phyloP scores from a whole-genome alignment of 2,329 filamentous ascomycete genomes.

The Sarocladium oryzae region DNA sequence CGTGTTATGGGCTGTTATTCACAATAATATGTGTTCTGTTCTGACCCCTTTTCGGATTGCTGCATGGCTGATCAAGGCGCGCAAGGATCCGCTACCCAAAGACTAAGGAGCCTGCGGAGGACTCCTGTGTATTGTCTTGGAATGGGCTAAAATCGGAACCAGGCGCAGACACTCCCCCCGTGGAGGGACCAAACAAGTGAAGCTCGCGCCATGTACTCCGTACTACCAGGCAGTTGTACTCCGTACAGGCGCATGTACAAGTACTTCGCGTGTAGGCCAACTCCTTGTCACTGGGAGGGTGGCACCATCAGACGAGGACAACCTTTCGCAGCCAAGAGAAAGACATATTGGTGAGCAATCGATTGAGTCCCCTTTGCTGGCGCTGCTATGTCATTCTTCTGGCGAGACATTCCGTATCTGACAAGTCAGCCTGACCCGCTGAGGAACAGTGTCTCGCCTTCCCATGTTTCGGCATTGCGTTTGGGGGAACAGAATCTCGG shows the following conservation, averaged over 20 bases:
- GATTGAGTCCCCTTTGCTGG: neutral
- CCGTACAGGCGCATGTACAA: no score
- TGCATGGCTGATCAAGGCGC: neutral
- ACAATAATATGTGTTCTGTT: neutral
- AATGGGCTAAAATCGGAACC: neutral
- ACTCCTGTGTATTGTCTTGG: no score
- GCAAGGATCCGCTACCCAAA: no score
- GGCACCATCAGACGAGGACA: no score
- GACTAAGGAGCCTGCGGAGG: no score
- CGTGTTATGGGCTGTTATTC: neutral
- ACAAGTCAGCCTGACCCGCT: neutral
- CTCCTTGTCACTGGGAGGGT: no score
- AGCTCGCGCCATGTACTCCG: no score
- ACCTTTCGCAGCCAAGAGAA: no score
- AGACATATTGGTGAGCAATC: no score
- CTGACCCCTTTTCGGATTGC: neutral
- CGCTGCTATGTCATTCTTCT: neutral
- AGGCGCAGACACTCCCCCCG: neutral
- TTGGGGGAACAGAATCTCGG: neutral
- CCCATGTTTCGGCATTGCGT: conserved; percentile 3
- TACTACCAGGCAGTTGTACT: no score
- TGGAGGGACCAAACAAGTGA: neutral
- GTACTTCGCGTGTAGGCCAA: no score
- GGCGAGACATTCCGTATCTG: conserved; percentile 3
- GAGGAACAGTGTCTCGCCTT: conserved; percentile 5